Base-by-base conservation (phyloP, 352 stramenopile genomes). In the Pythium diclinum region DNA sequence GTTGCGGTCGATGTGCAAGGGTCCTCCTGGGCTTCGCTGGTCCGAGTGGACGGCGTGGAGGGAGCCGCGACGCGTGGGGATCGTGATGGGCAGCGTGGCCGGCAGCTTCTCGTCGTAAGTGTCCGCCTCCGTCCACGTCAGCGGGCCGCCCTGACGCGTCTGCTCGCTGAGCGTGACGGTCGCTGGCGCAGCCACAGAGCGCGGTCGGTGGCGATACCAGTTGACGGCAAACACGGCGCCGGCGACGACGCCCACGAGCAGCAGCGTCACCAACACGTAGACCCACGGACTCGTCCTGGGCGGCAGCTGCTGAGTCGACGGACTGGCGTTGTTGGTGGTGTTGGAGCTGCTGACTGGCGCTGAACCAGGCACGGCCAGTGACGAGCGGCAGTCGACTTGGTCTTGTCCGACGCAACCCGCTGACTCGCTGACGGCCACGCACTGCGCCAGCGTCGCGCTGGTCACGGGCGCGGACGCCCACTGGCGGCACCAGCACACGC, bases 161-260 rank as follows among this genome's bases (percentile, higher is more conserved):
- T 60, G 58, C 9, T 60, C 38, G 19, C 52, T 47, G n/a, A 44
- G 44, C 19, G 34, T 49, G 6, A 65, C 48, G 1, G 61, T 72
- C 14, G 47, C 48, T 0, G 73, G 75, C 40, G 77, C 75, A 54
- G 73, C 71, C 17, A 71, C 68, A 13, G 53, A 63, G 16, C 47
- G 52, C 2, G 78, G 77, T 3, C 77, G 81, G 49, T 87, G 44
- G 40, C 76, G 77, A 47, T 81, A 83, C 75, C 75, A 89, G 47
- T 79, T 83, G 40, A 79, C 49, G 3, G 74, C 28, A 38, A 89
- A 85, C 6, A 78, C 47, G 21, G 77, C 44, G 19, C 75, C 47
- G 0, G 60, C 78, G 5, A 79, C 21, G 3, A 76, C 57, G 17
- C 78, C 46, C 2, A 69, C 69, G 55, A 76, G 68, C 30, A 59